Evolutionary conservation across 768 basidiomycete species (phyloP).

Genomic region (Hygrophorus pudorinus): DNA sequence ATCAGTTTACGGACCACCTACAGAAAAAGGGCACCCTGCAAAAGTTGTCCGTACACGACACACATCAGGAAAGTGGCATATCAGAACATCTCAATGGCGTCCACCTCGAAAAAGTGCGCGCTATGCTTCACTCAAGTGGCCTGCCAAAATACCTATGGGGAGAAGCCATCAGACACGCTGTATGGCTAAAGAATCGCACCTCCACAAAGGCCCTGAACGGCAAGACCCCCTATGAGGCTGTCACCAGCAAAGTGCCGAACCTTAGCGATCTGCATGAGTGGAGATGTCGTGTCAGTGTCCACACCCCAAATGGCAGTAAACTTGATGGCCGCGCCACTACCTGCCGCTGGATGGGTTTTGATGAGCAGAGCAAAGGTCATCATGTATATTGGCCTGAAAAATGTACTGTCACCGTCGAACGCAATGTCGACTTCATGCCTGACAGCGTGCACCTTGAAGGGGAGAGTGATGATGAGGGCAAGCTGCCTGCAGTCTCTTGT

Average conservation of each 20-base stretch:
- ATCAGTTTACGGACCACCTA: too few relatives aligned
- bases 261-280: slow-evolving; percentile 14
- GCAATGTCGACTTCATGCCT: slow-evolving; percentile 13
- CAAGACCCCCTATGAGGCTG: slow-evolving; percentile 14
- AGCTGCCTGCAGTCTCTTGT: background rate
- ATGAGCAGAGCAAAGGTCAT: slow-evolving; percentile 19
- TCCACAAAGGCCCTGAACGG: slow-evolving; percentile 14
- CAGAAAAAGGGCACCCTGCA: slow-evolving; percentile 28
- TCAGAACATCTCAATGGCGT: slow-evolving; percentile 31
- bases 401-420: slow-evolving; percentile 15
- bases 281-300: slow-evolving; percentile 18
- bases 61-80: slow-evolving; percentile 34
- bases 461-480: slow-evolving; percentile 9
- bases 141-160: slow-evolving; percentile 30
- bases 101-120: slow-evolving; percentile 20
- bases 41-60: slow-evolving; percentile 30
- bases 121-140: slow-evolving; percentile 24
- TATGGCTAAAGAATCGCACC: slow-evolving; percentile 27
- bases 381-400: slow-evolving; percentile 24
- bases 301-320: slow-evolving; percentile 15
- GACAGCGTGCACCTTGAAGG: slow-evolving; percentile 10
- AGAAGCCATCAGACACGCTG: slow-evolving; percentile 22
- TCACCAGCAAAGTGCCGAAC: slow-evolving; percentile 18
- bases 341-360: slow-evolving; percentile 26
- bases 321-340: slow-evolving; percentile 15